Conservation (phyloP, 2,329 filamentous ascomycete species). For the Hypoxylon rubiginosum region DNA sequence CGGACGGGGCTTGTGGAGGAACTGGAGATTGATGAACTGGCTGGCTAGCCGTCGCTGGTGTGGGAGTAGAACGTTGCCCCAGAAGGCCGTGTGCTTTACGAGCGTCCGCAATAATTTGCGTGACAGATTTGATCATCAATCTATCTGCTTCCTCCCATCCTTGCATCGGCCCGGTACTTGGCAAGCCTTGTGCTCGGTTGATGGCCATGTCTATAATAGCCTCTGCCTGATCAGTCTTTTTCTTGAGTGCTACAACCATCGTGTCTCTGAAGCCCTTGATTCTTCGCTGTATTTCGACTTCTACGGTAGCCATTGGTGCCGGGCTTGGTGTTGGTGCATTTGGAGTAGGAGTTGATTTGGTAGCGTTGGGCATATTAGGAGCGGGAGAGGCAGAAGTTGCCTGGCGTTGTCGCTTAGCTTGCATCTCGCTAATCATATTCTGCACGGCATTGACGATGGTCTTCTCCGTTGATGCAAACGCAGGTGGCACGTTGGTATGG, state of each 20-base stretch:
- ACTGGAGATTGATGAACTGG: slow-evolving; percentile 30
- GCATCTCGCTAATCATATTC: slow-evolving; percentile 51
- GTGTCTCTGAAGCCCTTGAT: slow-evolving; percentile 49
- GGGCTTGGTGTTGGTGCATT: slow-evolving; percentile 46
- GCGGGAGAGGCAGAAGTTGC: slow-evolving; percentile 48
- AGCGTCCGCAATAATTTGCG: slow-evolving; percentile 50
- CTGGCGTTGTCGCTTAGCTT: slow-evolving; percentile 42
- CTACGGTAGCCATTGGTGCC: slow-evolving; percentile 42
- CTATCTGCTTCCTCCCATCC: slow-evolving; percentile 52
- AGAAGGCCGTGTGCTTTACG: slow-evolving; percentile 46
- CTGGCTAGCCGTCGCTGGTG: slow-evolving; percentile 30
- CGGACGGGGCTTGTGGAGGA: slow-evolving; percentile 41
- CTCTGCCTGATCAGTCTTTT: slow-evolving; percentile 51
- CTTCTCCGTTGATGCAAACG: slow-evolving; percentile 48
- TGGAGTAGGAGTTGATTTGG: slow-evolving; percentile 46
- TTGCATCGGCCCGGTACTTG: slow-evolving; percentile 45
- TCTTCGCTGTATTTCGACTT: slow-evolving; percentile 50
- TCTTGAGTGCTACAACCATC: slow-evolving; percentile 50
- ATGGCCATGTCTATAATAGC: slow-evolving; percentile 52
- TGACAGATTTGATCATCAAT: slow-evolving; percentile 51
- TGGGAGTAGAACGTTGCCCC: slow-evolving; percentile 34
- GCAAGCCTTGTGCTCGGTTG: slow-evolving; percentile 51
- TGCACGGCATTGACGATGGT: slow-evolving; percentile 48
- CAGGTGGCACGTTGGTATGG: slow-evolving; percentile 45
- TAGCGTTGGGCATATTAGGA: slow-evolving; percentile 31